Percentiles rank a stretch among this genome's conserved stretches.
These are phyloP conservation scores for Cladosporium sp. DNA, from an alignment of 2,329 filamentous ascomycete genomes.

Conservation along the genomic window DNA sequence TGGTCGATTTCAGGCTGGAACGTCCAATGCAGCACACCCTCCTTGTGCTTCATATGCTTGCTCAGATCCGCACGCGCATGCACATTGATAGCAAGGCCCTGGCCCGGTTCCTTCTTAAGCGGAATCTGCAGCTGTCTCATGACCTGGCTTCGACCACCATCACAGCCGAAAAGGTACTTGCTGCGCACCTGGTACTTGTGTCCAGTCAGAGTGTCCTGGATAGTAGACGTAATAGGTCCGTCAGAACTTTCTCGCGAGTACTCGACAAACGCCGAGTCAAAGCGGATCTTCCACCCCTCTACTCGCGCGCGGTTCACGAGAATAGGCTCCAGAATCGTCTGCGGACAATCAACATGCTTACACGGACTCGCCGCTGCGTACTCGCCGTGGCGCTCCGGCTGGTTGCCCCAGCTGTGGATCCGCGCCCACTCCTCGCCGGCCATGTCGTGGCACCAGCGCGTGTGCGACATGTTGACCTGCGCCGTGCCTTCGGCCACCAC, in stretches of 20 bases:
- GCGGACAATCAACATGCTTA: conserved; percentile 44
- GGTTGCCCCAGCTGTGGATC: conserved; percentile 46
- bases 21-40: conserved; percentile 62
- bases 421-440: conserved; percentile 47
- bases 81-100: conserved; percentile 53
- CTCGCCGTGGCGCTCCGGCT: conserved; percentile 41
- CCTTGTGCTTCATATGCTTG: conserved; percentile 51
- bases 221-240: conserved; percentile 36
- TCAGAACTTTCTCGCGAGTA: conserved; percentile 27
- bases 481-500: conserved; percentile 36
- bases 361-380: conserved; percentile 46
- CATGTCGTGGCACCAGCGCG: conserved; percentile 47
- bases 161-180: conserved; percentile 61
- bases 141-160: conserved; percentile 53
- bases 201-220: conserved; percentile 40
- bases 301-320: conserved; percentile 40
- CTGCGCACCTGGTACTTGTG: conserved; percentile 51
- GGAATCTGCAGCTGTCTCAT: conserved; percentile 50
- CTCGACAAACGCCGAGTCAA: conserved; percentile 40
- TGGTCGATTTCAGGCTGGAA: conserved; percentile 53
- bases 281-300: conserved; percentile 43
- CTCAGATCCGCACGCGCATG: conserved; percentile 53
- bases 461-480: conserved; percentile 42
- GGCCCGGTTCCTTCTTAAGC: conserved; percentile 43
- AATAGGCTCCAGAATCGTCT: conserved; percentile 47